A percentile compares a stretch with the other conserved stretches of the same genome.
phyloP scores from a whole-genome alignment of 176 grass and related monocot genomes.

The Oryza australiensis region DNA sequence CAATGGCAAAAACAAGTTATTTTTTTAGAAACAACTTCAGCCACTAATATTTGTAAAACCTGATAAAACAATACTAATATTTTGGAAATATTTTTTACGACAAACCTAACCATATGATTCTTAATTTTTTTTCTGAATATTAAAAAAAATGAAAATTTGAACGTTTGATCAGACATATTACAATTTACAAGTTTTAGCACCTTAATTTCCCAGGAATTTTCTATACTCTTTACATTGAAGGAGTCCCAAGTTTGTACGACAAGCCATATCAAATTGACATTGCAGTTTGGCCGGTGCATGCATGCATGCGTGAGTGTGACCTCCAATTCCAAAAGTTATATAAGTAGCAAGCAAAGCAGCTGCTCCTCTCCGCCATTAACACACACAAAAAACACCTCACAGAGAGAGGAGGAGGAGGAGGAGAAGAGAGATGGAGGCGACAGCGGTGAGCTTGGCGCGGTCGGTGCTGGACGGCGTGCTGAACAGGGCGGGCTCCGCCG shows the following conservation, averaged over 20 bases:
- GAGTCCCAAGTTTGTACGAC: not conserved
- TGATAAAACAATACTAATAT: no score
- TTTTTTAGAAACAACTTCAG: no score
- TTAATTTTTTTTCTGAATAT: no score
- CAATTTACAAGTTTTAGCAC: not conserved
- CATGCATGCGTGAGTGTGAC: not conserved
- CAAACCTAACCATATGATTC: no score
- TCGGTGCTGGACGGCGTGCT: conserved; percentile 43
- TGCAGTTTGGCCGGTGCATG: not conserved
- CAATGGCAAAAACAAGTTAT: no score
- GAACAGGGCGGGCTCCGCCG: conserved; percentile 14
- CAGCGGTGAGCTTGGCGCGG: conserved; percentile 39
- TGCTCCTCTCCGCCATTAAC: not conserved
- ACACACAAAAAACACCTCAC: not conserved
- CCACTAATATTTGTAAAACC: no score
- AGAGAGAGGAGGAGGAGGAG: no score
- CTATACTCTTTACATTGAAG: not conserved
- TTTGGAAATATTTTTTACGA: no score
- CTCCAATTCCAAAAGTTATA: not conserved
- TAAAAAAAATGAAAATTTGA: no score
- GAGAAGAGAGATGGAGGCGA: conserved; percentile 45
- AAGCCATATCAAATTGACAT: not conserved
- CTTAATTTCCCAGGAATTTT: not conserved
- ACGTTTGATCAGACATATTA: no score
- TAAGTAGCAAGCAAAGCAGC: not conserved